Evolutionary conservation across 129 eudicot species (phyloP), one percentile per base, ranked within the genome.

Genomic region (Arctium minus): DNA sequence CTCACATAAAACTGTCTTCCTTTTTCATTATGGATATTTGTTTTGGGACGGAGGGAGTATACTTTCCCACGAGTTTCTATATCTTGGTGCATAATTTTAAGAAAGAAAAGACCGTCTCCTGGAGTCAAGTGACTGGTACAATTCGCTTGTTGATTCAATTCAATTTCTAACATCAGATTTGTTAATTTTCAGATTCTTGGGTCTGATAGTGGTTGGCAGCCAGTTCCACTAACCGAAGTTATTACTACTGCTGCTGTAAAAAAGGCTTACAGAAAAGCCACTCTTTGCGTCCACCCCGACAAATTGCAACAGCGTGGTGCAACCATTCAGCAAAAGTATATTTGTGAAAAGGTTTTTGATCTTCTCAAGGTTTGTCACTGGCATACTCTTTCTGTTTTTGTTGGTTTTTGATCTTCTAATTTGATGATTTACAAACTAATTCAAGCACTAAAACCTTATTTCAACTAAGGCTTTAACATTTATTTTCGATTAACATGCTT

Each of bases 271-370:
- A 87, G 99, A 86, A 96, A 93, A 80, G 99, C 99, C 74, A 93
- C 98, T 85, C 97, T 96, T 5, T 96, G 93, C 81, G 99, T 96
- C 48, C 99, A 96, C 82, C 99, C 99, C 2, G 99, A 96, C 85
- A 96, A 96, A 91, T 81, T 96, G 82, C 99, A 96, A 86, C 99
- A 96, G 70, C 97, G 99, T 62, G 98, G 99, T 83, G 99, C 99
- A 36, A 96, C 79, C 82, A 86, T 93, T 85, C 97, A 93, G 36
- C 99, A 96, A 77, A 96, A 96, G 87, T 96, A 96, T 83, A 86
- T 91, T 60, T 93, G 98, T 74, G 99, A 96, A 86, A 96, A 96
- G 83, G 99, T 96, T 81, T 96, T 96, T 80, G 97, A 96, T 91
- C 99, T 96, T 76, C 91, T 96, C 53, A 93, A 96, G 98, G 99